Evolutionary conservation across 2,329 filamentous ascomycete genomes (phyloP).

Genomic region (Fusarium sp.): DNA sequence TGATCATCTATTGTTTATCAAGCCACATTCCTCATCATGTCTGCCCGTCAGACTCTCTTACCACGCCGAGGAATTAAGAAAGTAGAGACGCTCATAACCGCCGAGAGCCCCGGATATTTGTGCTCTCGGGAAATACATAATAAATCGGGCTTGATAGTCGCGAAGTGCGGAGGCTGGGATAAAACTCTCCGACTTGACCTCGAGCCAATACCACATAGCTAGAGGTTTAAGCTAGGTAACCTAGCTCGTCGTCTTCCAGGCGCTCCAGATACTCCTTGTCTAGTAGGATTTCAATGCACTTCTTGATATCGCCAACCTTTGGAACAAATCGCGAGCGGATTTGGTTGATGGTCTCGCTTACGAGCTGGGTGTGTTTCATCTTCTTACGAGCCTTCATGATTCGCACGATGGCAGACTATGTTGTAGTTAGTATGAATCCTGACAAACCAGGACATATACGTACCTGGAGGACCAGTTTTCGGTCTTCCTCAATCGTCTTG

Average conservation of each 20-base stretch:
- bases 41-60: slow-evolving; percentile 13
- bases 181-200: background rate
- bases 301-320: slow-evolving; percentile 96
- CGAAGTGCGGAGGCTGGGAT: background rate
- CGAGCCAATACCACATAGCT: background rate
- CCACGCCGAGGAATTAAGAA: slow-evolving; percentile 21
- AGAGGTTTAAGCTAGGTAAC: slow-evolving; percentile 81
- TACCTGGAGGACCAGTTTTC: slow-evolving; percentile 96
- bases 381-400: slow-evolving; percentile 99
- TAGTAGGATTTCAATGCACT: slow-evolving; percentile 97
- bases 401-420: slow-evolving; percentile 93
- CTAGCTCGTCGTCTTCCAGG: slow-evolving; percentile 91
- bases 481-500: slow-evolving; percentile 98
- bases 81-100: slow-evolving; percentile 9
- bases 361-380: slow-evolving; percentile 96
- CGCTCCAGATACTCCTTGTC: slow-evolving; percentile 99
- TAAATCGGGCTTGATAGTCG: background rate
- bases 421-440: slow-evolving; percentile 36
- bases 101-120: background rate
- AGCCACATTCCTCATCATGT: slow-evolving; percentile 9
- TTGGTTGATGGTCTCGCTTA: slow-evolving; percentile 94
- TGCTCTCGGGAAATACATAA: slow-evolving; percentile 9
- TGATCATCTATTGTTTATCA: slow-evolving; percentile 31
- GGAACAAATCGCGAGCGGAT: slow-evolving; percentile 93
- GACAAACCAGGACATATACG: slow-evolving; percentile 44